A percentile compares a stretch with the other conserved stretches of the same genome.
phyloP scores from a whole-genome alignment of 23 red algal genomes.

The Gracilaria domingensis region DNA sequence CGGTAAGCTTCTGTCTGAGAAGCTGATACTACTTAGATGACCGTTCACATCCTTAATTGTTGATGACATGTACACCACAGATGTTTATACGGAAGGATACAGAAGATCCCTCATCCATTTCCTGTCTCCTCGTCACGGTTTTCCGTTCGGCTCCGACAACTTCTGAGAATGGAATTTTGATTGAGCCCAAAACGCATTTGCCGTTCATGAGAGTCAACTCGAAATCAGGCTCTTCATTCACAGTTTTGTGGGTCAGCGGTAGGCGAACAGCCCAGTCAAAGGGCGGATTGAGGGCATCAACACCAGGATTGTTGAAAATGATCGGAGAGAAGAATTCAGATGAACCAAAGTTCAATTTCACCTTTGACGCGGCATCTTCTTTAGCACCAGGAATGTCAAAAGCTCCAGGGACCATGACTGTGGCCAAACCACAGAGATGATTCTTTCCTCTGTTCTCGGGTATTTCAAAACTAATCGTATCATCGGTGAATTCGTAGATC shows the following conservation, averaged over 20 bases:
- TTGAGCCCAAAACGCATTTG: constrained; percentile 28
- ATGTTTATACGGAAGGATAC: constrained; percentile 4
- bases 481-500: constrained; percentile 40
- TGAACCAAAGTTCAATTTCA: constrained; percentile 19
- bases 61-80: constrained; percentile 2
- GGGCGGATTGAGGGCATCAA: constrained; percentile 50
- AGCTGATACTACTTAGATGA: background rate
- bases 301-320: constrained; percentile 37
- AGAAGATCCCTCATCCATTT: constrained; percentile 34
- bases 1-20: background rate
- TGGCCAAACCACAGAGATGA: constrained; percentile 34
- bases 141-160: constrained; percentile 5
- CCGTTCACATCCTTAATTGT: background rate
- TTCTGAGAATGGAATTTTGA: constrained; percentile 9
- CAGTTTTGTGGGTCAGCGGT: constrained; percentile 29
- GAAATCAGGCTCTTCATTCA: constrained; percentile 4
- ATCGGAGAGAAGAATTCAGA: constrained; percentile 21
- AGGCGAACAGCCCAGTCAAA: constrained; percentile 59
- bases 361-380: constrained; percentile 27
- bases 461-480: constrained; percentile 30
- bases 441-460: constrained; percentile 16
- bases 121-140: background rate
- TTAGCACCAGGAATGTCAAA: constrained; percentile 38
- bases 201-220: constrained; percentile 54
- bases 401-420: constrained; percentile 60